These are phyloP conservation scores for Glarea lozoyensis DNA, from an alignment of 495 filamentous ascomycete species.

Conservation along the genomic window DNA sequence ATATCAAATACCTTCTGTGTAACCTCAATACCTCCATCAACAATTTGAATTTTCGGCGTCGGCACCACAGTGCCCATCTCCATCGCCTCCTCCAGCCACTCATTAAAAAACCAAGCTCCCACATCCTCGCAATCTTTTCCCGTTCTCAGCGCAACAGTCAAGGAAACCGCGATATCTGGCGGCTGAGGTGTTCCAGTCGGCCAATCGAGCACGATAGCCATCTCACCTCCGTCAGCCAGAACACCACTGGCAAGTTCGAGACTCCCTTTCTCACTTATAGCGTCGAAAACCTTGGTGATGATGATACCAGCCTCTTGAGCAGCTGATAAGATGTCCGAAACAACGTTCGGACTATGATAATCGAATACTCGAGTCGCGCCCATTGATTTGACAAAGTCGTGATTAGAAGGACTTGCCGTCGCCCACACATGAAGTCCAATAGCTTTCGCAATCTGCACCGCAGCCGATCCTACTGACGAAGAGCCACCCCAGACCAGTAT, in stretches of 20 bases:
- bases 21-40: constrained; percentile 34
- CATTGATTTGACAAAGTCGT: constrained; percentile 32
- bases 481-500: constrained; percentile 40
- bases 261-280: constrained; percentile 22
- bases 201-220: constrained; percentile 30
- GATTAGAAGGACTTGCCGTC: constrained; percentile 37
- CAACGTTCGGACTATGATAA: constrained; percentile 35
- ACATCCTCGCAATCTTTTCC: constrained; percentile 28
- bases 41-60: constrained; percentile 33
- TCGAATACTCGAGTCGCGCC: constrained; percentile 43
- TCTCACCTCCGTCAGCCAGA: constrained; percentile 24
- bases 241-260: constrained; percentile 10
- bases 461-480: constrained; percentile 32
- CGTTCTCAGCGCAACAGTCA: constrained; percentile 26
- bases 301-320: constrained; percentile 31
- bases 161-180: constrained; percentile 32
- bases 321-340: constrained; percentile 32
- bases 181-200: constrained; percentile 24
- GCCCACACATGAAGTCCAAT: constrained; percentile 39
- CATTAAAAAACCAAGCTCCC: constrained; percentile 31
- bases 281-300: constrained; percentile 34
- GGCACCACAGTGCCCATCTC: constrained; percentile 32
- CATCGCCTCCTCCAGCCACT: constrained; percentile 33
- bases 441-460: constrained; percentile 32
- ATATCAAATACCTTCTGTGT: constrained; percentile 36